phyloP scores from a whole-genome alignment of 2,329 filamentous ascomycete species.

The Cytospora piceicola region DNA sequence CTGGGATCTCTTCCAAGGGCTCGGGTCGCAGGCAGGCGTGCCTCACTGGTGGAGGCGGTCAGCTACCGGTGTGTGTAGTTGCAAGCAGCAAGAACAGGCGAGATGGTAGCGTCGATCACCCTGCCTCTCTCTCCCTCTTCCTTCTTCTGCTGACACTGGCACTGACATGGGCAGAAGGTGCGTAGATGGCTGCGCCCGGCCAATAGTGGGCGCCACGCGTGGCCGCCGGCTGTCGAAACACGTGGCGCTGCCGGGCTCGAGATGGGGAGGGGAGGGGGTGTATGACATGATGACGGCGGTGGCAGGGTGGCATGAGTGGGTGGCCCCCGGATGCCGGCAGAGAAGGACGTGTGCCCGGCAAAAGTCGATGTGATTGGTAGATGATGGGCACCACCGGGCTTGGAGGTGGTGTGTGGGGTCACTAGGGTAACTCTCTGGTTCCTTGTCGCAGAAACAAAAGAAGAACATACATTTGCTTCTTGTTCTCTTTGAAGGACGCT shows the following conservation, averaged over 20 bases:
- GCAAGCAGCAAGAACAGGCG: not conserved
- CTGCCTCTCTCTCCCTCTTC: too few species aligned
- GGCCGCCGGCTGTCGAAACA: slow-evolving; percentile 25
- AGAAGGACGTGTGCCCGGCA: not conserved
- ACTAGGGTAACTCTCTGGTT: not conserved
- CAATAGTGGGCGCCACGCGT: not conserved
- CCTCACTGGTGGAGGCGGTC: not conserved
- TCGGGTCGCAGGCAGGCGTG: not conserved
- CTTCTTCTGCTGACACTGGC: not conserved
- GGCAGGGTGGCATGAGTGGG: not conserved
- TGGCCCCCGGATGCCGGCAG: slow-evolving; percentile 19
- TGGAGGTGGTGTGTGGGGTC: slow-evolving; percentile 2
- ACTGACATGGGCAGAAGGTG: not conserved
- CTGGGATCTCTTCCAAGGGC: not conserved
- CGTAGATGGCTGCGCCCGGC: not conserved
- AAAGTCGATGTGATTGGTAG: not conserved
- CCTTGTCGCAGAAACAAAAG: not conserved
- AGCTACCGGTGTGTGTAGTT: not conserved
- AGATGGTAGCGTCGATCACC: not conserved
- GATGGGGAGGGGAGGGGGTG: not conserved
- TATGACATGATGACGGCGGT: too few species aligned
- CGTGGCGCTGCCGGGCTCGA: slow-evolving; percentile 18
- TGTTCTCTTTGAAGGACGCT: not conserved
- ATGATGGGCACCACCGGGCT: not conserved
- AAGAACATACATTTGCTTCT: not conserved